Evolutionary conservation across 23 red algal species (phyloP).

Genomic region (Cyanidium caldarium): DNA sequence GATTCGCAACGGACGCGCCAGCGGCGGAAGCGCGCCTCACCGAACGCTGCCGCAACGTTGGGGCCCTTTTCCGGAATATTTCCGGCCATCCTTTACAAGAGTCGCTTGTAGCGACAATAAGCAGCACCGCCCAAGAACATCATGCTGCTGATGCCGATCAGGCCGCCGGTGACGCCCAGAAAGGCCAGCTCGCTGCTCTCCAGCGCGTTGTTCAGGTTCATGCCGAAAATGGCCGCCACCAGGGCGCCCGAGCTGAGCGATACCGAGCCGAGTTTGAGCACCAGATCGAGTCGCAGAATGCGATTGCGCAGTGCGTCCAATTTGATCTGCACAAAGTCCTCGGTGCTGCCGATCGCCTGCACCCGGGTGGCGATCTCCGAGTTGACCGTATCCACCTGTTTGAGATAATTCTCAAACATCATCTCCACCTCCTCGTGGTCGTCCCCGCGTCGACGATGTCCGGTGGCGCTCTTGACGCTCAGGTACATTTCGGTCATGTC

Average conservation of each 20-base stretch:
- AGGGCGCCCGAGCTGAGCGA: conserved; percentile 48
- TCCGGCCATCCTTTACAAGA: no score
- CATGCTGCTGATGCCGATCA: conserved; percentile 25
- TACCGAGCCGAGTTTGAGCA: conserved; percentile 80
- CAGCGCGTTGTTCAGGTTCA: conserved; percentile 82
- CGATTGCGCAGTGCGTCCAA: conserved; percentile 94
- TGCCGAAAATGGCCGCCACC: conserved; percentile 80
- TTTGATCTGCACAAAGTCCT: conserved; percentile 89
- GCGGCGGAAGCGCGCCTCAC: no score
- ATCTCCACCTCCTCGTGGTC: conserved; percentile 98
- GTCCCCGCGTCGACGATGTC: conserved; percentile 47
- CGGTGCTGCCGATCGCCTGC: conserved; percentile 63
- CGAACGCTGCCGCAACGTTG: no score
- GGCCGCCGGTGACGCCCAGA: conserved; percentile 36
- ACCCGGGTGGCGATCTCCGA: conserved; percentile 46
- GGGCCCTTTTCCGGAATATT: no score
- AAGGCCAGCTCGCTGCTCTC: conserved; percentile 74
- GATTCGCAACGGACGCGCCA: no score
- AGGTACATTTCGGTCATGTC: conserved; percentile 99
- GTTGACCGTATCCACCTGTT: conserved; percentile 73
- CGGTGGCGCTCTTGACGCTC: conserved; percentile 44
- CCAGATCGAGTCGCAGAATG: conserved; percentile 79
- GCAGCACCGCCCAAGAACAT: conserved; percentile 52
- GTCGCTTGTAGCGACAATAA: conserved; percentile 49
- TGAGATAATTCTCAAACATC: conserved; percentile 98